Conservation (phyloP, 768 basidiomycete species). For the Mycena polygramma region DNA sequence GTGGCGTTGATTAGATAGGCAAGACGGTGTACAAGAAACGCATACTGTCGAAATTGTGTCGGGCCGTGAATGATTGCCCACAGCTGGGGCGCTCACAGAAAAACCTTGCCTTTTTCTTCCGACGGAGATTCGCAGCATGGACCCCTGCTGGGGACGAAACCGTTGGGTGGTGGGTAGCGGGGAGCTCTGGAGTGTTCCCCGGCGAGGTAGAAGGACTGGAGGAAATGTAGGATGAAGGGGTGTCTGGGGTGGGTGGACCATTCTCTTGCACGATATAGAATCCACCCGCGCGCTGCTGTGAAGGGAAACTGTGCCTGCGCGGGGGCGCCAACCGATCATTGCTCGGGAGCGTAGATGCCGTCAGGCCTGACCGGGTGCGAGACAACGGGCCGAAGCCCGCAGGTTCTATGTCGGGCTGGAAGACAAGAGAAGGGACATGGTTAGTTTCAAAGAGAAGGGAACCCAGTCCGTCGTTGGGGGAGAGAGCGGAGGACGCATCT, state of each 20-base stretch:
- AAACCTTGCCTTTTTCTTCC: conserved; percentile 6
- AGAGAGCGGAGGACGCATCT: background rate
- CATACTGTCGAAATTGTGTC: conserved; percentile 13
- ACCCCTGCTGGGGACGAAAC: conserved; percentile 16
- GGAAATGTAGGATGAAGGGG: background rate
- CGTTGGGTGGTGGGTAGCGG: background rate
- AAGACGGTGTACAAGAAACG: background rate
- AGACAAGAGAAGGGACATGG: background rate
- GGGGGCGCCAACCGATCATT: conserved; percentile 5
- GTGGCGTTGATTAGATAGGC: background rate
- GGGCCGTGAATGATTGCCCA: conserved; percentile 3
- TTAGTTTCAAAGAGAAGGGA: no score
- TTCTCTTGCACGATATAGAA: background rate
- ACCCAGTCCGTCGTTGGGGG: background rate
- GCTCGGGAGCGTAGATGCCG: background rate
- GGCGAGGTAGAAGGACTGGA: background rate
- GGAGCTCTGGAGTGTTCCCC: background rate
- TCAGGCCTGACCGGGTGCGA: background rate
- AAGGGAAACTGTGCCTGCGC: conserved; percentile 15
- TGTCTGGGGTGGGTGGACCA: conserved; percentile 11
- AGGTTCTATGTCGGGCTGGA: background rate
- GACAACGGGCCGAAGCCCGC: background rate
- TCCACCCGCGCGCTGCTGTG: background rate
- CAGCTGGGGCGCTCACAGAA: background rate
- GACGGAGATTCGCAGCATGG: conserved; percentile 12